Evolutionary conservation across 306 rosid species (phyloP).

Genomic region (Lotus japonicus): DNA sequence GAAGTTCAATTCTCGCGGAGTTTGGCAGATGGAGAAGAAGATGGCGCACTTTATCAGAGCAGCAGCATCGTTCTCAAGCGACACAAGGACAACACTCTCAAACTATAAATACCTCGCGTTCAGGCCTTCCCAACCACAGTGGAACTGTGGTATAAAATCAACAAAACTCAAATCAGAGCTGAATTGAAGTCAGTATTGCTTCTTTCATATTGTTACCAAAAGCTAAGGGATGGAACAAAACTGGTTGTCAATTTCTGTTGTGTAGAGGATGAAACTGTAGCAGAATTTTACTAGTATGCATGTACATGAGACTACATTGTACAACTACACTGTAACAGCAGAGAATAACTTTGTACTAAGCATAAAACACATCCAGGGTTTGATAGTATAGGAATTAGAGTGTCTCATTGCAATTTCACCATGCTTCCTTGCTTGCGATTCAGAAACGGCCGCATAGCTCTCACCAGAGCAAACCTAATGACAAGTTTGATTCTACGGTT

Average conservation of each 20-base stretch:
- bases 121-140: slow-evolving; percentile 10
- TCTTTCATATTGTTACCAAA: background rate
- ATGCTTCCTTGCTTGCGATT: slow-evolving; percentile 42
- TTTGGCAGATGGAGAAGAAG: slow-evolving; percentile 51
- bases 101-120: slow-evolving; percentile 15
- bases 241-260: background rate
- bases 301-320: slow-evolving; percentile 5
- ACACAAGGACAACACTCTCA: slow-evolving; percentile 19
- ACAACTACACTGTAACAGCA: slow-evolving; percentile 20
- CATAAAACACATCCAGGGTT: slow-evolving; percentile 40
- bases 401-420: slow-evolving; percentile 59
- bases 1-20: slow-evolving; percentile 71
- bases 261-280: slow-evolving; percentile 7
- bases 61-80: slow-evolving; percentile 22
- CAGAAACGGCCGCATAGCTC: slow-evolving; percentile 64
- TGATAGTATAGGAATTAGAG: slow-evolving; percentile 53
- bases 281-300: background rate
- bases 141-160: slow-evolving; percentile 17
- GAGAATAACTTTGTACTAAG: background rate
- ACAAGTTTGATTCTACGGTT: no score
- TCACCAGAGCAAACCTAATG: slow-evolving; percentile 17
- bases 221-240: background rate
- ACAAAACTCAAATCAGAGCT: slow-evolving; percentile 18
- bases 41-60: slow-evolving; percentile 39
- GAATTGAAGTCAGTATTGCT: slow-evolving; percentile 14